Base-by-base conservation (phyloP, 1,284 basidiomycete genomes). In the Rhodotorula sp. region DNA sequence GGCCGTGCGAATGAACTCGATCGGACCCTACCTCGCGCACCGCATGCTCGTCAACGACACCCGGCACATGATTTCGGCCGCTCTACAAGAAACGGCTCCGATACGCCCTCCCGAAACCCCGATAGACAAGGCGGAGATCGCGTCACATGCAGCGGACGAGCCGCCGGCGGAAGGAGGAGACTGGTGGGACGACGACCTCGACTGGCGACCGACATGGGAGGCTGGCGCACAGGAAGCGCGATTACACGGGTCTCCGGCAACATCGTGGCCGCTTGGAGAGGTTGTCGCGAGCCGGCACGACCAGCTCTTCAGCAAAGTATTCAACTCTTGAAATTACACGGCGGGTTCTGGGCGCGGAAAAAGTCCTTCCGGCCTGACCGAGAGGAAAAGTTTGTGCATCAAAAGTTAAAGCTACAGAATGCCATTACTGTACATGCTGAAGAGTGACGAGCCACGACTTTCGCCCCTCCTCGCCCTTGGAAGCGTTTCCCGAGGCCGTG, bases 251-350 rank as follows among this genome's bases (percentile, higher is more conserved):
- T 16, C 7, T 8, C 93, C 93, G 7, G 89, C 90, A 34, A 93
- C 89, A 75, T 97, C 91, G 7, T 99, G 95, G 93, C 95, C 95
- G 0, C 81, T 99, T 21, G 95, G 94, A n/a, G 95, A 99, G 81
- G 90, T 98, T 57, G 83, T 98, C 26, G 88, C 90, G 56, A 87
- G 88, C 45, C 84, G 95, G 72, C 95, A 99, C 81, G 95, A 98
- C 82, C 83, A 94, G 78, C 90, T 97, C 80, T 95, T 98, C 82
- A 95, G 93, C 50, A 85, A 95, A 63, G 91, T 99, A 75, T 99
- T 99, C 85, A 99, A 99, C 81, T 55, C 54, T 28, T 55, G 26
- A 55, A 26, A 55, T 28, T 16, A 21, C n/a, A 18, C 38, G 38
- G 38, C 38, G 38, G 38, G 10, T 43, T 43, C 38, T 43, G 38